A percentile compares a stretch with the other conserved stretches of the same genome.
Conservation (phyloP, 495 filamentous ascomycete genomes). For the Cryomyces minteri region DNA sequence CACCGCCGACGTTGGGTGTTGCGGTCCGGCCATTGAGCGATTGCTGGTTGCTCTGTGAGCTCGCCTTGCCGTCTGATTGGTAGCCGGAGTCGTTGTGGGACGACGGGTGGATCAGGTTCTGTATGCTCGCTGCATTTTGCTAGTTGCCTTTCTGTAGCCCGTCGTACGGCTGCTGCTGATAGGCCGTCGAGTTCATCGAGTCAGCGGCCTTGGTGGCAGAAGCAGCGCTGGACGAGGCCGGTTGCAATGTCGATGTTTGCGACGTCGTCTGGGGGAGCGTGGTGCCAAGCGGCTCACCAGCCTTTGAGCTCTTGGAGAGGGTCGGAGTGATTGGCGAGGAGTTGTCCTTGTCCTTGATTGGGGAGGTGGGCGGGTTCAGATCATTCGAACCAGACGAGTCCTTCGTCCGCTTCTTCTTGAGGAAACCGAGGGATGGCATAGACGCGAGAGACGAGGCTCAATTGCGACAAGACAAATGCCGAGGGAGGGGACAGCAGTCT, state of each 20-base stretch:
- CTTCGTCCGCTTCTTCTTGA: conserved; percentile 98
- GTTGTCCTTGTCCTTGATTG: conserved; percentile 17
- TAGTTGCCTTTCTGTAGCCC: conserved; percentile 3
- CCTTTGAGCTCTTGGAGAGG: conserved; percentile 20
- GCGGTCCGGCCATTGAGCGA: conserved; percentile 4
- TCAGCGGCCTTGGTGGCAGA: conserved; percentile 4
- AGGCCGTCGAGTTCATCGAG: conserved; percentile 16
- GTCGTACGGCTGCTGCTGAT: conserved; percentile 9
- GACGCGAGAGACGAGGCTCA: conserved; percentile 2
- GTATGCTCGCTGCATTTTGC: conserved; percentile 48
- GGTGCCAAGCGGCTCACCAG: conserved; percentile 1
- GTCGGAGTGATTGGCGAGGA: conserved; percentile 40
- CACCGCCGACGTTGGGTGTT: conserved; percentile 1
- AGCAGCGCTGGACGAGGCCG: too few species aligned
- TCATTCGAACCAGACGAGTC: conserved; percentile 28
- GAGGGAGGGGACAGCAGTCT: too few species aligned
- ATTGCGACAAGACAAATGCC: too few species aligned
- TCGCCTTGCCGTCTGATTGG: conserved; percentile 25
- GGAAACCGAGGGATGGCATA: conserved; percentile 67
- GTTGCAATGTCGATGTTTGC: background rate
- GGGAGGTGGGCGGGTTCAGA: conserved; percentile 18
- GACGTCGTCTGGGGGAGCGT: conserved; percentile 7
- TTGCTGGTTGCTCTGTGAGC: conserved; percentile 10
- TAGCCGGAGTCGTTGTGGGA: conserved; percentile 4
- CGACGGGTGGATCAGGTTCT: conserved; percentile 49